A percentile compares a stretch with the other conserved stretches of the same genome.
Conservation (phyloP, 495 filamentous ascomycete genomes). For the Xylaria longipes region DNA sequence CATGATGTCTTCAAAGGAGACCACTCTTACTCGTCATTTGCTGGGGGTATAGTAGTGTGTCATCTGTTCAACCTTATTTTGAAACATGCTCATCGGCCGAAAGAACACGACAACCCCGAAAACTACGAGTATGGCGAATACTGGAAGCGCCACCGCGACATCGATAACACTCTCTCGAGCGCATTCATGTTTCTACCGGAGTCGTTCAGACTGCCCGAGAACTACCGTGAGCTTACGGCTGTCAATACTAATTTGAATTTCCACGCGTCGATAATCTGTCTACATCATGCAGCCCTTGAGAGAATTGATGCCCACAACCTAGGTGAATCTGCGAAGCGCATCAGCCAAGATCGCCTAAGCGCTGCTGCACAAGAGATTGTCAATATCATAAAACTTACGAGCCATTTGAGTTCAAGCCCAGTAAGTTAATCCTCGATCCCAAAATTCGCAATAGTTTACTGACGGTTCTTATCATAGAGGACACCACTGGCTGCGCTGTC, state of each 20-base stretch:
- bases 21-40: constrained; percentile 47
- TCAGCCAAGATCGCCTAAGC: constrained; percentile 40
- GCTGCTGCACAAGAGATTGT: constrained; percentile 52
- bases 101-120: constrained; percentile 46
- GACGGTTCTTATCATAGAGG: constrained; percentile 32
- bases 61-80: constrained; percentile 50
- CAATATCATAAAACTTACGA: constrained; percentile 49
- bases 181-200: constrained; percentile 56
- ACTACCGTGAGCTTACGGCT: constrained; percentile 45
- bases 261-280: constrained; percentile 51
- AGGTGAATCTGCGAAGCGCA: constrained; percentile 37
- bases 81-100: constrained; percentile 49
- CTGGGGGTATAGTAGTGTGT: constrained; percentile 47
- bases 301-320: constrained; percentile 48
- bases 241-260: constrained; percentile 54
- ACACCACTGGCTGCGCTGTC: constrained; percentile 49
- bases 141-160: constrained; percentile 55
- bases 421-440: constrained; percentile 24
- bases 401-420: constrained; percentile 35
- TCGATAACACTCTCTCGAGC: constrained; percentile 53
- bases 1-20: constrained; percentile 45
- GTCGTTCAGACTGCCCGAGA: constrained; percentile 45
- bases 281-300: constrained; percentile 51
- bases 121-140: constrained; percentile 48
- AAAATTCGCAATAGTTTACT: background rate